These are phyloP conservation scores for Ramalina intermedia DNA, from an alignment of 495 filamentous ascomycete genomes.

Conservation along the genomic window DNA sequence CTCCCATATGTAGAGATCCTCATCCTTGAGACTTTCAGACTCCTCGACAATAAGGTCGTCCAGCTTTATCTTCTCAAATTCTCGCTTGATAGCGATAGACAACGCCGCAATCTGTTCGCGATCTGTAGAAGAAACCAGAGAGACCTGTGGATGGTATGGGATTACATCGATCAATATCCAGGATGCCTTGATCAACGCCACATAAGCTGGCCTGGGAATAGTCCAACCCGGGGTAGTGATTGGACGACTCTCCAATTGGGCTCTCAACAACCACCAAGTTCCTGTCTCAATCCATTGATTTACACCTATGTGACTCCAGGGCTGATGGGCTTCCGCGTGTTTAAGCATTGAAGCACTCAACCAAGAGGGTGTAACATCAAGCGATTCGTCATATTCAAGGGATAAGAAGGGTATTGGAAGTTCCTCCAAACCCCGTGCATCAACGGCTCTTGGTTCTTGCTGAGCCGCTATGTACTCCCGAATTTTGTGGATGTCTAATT, in stretches of 20 bases:
- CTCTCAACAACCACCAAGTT: conserved; percentile 19
- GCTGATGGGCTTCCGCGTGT: conserved; percentile 12
- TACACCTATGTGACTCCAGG: conserved; percentile 18
- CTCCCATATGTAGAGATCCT: conserved; percentile 18
- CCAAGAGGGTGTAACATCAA: not conserved
- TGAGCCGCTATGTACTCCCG: not conserved
- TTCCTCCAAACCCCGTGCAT: too few species aligned
- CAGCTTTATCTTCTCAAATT: not conserved
- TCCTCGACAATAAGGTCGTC: conserved; percentile 7
- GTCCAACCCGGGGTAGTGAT: not conserved
- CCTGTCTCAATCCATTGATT: conserved; percentile 21
- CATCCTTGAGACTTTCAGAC: conserved; percentile 4
- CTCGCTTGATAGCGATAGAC: conserved; percentile 1
- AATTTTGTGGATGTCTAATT: conserved; percentile 13
- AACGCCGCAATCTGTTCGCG: not conserved
- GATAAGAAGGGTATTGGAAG: conserved; percentile 1
- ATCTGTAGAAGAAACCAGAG: not conserved
- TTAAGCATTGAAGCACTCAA: conserved; percentile 11
- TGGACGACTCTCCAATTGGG: conserved; percentile 10
- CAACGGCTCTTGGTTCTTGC: too few species aligned
- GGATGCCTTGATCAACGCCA: conserved; percentile 17
- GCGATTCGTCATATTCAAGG: conserved; percentile 1
- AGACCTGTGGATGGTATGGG: conserved; percentile 1
- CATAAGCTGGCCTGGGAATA: conserved; percentile 8
- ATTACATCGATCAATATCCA: conserved; percentile 18